Percentiles rank a stretch among this genome's conserved stretches.
Conservation (phyloP, 495 filamentous ascomycete genomes). For the Darksidea phi region DNA sequence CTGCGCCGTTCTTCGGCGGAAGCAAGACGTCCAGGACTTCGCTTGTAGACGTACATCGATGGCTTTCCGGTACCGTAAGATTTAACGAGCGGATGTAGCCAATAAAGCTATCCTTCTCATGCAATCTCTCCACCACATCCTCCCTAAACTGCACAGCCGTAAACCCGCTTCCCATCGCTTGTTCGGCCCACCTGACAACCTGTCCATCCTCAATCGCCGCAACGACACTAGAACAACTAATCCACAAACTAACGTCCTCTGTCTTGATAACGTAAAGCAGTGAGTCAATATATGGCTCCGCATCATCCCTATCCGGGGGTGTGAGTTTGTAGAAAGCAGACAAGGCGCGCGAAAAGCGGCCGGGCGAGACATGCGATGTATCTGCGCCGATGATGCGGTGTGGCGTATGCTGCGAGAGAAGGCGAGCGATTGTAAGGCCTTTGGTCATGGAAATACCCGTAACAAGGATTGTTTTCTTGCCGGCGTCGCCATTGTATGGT, state of each 20-base stretch:
- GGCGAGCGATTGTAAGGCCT: constrained; percentile 64
- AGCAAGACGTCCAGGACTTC: constrained; percentile 58
- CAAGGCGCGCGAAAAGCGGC: constrained; percentile 49
- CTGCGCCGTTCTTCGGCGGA: background rate
- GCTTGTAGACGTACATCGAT: constrained; percentile 53
- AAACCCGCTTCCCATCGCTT: constrained; percentile 60
- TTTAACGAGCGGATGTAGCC: constrained; percentile 51
- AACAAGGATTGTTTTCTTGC: constrained; percentile 63
- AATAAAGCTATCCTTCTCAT: constrained; percentile 61
- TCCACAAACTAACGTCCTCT: constrained; percentile 70
- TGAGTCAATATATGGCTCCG: constrained; percentile 48
- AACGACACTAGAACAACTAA: constrained; percentile 64
- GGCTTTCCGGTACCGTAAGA: constrained; percentile 59
- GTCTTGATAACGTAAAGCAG: constrained; percentile 58
- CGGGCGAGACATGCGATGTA: constrained; percentile 41
- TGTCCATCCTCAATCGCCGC: constrained; percentile 61
- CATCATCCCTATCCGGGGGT: constrained; percentile 18
- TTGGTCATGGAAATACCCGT: constrained; percentile 71
- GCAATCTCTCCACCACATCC: constrained; percentile 52
- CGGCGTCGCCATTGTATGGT: constrained; percentile 40
- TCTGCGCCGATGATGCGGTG: constrained; percentile 74
- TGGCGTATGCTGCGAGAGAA: constrained; percentile 59
- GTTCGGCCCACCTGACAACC: constrained; percentile 48
- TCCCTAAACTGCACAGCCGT: constrained; percentile 59
- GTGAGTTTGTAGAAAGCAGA: constrained; percentile 50